A percentile compares a stretch with the other conserved stretches of the same genome.
These are phyloP conservation scores for Rhododendron vialii DNA, from an alignment of 148 eudicot genomes.

Conservation along the genomic window DNA sequence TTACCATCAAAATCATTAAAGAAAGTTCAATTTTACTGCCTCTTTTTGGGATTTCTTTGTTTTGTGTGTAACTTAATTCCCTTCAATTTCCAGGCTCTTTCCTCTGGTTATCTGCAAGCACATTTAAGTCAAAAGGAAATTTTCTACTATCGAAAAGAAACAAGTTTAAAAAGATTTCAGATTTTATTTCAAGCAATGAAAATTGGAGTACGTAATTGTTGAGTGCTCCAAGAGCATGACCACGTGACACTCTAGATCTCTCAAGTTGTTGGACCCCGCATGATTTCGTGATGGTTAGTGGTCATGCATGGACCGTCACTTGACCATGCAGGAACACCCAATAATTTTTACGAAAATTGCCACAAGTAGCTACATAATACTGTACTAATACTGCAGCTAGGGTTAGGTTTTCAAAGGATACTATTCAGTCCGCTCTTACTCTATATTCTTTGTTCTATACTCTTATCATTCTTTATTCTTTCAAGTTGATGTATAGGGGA, in stretches of 20 bases:
- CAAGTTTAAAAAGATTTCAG: background rate
- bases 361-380: background rate
- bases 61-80: background rate
- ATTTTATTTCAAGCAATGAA: background rate
- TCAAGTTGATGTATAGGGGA: background rate
- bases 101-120: conserved; percentile 4
- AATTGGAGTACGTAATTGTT: background rate
- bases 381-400: background rate
- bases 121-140: conserved; percentile 2
- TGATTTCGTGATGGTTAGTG: background rate
- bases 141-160: background rate
- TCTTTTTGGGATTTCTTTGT: background rate
- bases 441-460: background rate
- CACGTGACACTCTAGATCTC: background rate
- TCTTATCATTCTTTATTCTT: conserved; percentile 18
- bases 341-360: background rate
- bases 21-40: background rate
- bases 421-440: background rate
- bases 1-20: conserved; percentile 3
- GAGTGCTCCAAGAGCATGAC: background rate
- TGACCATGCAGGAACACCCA: background rate
- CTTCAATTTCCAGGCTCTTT: background rate
- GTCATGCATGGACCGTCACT: background rate
- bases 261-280: background rate
- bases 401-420: conserved; percentile 11